Evolutionary conservation across 306 rosid species (phyloP), one percentile per base, ranked within the genome.

Genomic region (Begonia masoniana): DNA sequence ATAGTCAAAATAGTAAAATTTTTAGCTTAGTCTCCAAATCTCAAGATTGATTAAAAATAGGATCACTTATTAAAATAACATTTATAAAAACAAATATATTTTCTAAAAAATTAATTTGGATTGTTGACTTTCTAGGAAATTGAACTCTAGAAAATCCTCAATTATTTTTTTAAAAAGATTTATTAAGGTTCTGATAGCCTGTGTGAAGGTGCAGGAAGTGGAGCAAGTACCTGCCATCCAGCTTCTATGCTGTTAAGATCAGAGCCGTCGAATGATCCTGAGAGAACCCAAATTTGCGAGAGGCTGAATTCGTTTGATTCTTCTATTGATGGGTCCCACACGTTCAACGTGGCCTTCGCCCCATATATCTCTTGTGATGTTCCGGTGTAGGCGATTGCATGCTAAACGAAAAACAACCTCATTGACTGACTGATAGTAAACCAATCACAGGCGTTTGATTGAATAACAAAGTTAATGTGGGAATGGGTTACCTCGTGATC

Each of bases 231-330:
- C 97, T 89, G 97, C 97, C 97, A 89, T 55, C 97, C 97, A 61
- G 94, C 97, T 82, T 89, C 97, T 23, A 89, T 89, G 79, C 95
- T 89, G 55, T 89, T 89, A 67, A 89, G 95, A 78, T 89, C 97
- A 48, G 95, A 50, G 76, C 97, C 97, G 71, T 89, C 94, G 42
- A 89, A 89, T 11, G 89, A 82, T 12, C 97, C 97, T 3, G 94
- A 89, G 41, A 89, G 84, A 49, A 89, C 51, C 97, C 97, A 89
- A 63, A 89, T 69, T 62, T 85, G 97, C 0, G 95, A 85, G 54
- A 89, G 87, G 23, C 97, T 89, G 47, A 89, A 89, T 71, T 89
- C 97, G 71, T 82, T 85, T 13, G 67, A 81, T 63, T 72, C 79
- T 73, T 89, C 62, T 15, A 85, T 82, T 0, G 82, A 69, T 21